Conservation (phyloP, 495 filamentous ascomycete genomes). For the Copromyces sp. region DNA sequence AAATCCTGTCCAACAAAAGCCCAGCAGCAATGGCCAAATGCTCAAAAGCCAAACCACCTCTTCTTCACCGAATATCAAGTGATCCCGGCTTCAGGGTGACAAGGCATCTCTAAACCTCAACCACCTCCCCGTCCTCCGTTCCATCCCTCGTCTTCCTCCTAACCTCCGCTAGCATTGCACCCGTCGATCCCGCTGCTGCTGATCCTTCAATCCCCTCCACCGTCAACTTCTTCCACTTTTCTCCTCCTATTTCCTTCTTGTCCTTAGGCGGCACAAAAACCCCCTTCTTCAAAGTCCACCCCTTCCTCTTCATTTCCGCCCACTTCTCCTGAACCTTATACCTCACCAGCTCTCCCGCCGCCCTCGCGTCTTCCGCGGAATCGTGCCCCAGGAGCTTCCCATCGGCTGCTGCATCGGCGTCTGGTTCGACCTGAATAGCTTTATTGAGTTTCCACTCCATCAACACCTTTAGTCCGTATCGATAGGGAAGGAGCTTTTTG, state of each 20-base stretch:
- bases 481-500: conserved; percentile 58
- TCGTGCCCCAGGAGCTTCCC: conserved; percentile 56
- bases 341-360: conserved; percentile 76
- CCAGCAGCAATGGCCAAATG: no score
- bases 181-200: neutral
- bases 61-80: neutral
- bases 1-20: no score
- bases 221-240: neutral
- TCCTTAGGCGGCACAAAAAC: conserved; percentile 37
- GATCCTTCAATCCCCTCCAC: neutral
- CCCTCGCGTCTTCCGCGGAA: conserved; percentile 76
- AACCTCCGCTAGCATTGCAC: neutral
- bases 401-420: conserved; percentile 21
- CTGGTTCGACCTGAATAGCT: conserved; percentile 65
- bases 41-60: neutral
- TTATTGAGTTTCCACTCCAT: conserved; percentile 52
- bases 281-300: conserved; percentile 48
- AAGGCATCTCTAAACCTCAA: neutral
- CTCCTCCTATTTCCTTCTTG: neutral
- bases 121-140: neutral
- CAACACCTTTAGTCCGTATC: conserved; percentile 63
- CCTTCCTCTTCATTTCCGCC: conserved; percentile 48
- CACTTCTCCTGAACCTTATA: conserved; percentile 55
- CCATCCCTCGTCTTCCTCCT: neutral
- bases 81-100: neutral